Evolutionary conservation across 2,329 filamentous ascomycete species (phyloP).

Genomic region (Chaetothyriales sp.): DNA sequence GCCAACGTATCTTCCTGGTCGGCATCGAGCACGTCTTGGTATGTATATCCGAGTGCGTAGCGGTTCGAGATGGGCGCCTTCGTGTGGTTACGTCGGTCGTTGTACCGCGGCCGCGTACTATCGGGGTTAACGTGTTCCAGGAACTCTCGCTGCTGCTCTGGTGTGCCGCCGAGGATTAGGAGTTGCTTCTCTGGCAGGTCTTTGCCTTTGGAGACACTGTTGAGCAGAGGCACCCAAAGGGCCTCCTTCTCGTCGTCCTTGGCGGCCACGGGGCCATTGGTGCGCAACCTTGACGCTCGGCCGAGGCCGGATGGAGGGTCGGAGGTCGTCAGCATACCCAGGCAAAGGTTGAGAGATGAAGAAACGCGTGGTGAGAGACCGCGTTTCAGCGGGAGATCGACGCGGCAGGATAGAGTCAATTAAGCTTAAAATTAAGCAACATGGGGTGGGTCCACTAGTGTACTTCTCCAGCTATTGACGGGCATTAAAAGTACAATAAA

Average conservation of each 20-base stretch:
- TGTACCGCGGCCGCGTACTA: constrained; percentile 28
- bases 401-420: not conserved
- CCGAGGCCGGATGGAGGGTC: constrained; percentile 5
- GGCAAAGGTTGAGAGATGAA: not conserved
- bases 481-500: too few relatives aligned
- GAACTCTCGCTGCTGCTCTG: constrained; percentile 73
- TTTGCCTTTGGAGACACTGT: constrained; percentile 78
- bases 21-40: constrained; percentile 83
- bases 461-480: too few relatives aligned
- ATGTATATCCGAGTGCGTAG: constrained; percentile 86
- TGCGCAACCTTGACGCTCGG: constrained; percentile 17
- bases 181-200: constrained; percentile 83
- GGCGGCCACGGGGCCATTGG: constrained; percentile 15
- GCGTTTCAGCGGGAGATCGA: not conserved
- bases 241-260: constrained; percentile 62
- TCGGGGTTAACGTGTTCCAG: constrained; percentile 43
- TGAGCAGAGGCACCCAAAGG: constrained; percentile 87
- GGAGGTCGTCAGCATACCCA: constrained; percentile 8
- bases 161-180: constrained; percentile 70
- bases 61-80: constrained; percentile 73
- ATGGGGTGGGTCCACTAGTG: too few relatives aligned
- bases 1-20: constrained; percentile 94
- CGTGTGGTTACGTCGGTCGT: constrained; percentile 37
- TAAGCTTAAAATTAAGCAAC: not conserved
- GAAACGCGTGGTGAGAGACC: not conserved